Percentiles rank a stretch among this genome's conserved stretches.
phyloP scores from a whole-genome alignment of 169 alveolate genomes.

The Neospora caninum region DNA sequence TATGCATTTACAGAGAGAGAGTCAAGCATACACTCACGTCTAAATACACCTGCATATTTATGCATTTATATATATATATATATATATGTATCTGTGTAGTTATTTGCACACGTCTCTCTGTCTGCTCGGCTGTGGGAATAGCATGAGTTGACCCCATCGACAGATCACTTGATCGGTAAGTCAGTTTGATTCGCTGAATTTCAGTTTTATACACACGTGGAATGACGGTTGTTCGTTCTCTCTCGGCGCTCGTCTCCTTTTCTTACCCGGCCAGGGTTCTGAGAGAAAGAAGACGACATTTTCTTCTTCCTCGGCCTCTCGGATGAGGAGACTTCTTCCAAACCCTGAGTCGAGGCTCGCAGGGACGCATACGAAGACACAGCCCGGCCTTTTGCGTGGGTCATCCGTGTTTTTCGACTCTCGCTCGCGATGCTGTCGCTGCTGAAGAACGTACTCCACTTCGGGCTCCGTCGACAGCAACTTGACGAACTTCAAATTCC shows the following conservation, averaged over 20 bases:
- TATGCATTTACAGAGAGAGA: no score
- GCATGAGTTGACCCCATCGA: no score
- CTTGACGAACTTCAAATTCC: slow-evolving; percentile 21
- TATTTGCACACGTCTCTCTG: neutral
- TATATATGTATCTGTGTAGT: neutral
- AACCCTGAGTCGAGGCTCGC: slow-evolving; percentile 17
- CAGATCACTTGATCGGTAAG: no score
- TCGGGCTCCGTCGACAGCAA: neutral
- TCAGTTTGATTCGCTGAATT: no score
- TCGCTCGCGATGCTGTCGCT: neutral
- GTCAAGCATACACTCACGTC: neutral
- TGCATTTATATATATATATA: neutral
- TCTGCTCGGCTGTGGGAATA: neutral
- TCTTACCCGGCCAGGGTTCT: neutral
- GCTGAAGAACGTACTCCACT: neutral
- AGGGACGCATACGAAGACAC: neutral
- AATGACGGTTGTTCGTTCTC: no score
- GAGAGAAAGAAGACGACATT: slow-evolving; percentile 1
- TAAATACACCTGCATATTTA: neutral
- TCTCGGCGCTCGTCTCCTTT: no score
- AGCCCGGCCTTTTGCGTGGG: neutral
- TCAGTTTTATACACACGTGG: no score
- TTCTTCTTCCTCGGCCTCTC: neutral
- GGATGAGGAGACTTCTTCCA: neutral
- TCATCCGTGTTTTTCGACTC: neutral